Evolutionary conservation across 1,139 yeast genomes (phyloP), one percentile per base, ranked within the genome.

Genomic region (Eremothecium sinecaudum): DNA sequence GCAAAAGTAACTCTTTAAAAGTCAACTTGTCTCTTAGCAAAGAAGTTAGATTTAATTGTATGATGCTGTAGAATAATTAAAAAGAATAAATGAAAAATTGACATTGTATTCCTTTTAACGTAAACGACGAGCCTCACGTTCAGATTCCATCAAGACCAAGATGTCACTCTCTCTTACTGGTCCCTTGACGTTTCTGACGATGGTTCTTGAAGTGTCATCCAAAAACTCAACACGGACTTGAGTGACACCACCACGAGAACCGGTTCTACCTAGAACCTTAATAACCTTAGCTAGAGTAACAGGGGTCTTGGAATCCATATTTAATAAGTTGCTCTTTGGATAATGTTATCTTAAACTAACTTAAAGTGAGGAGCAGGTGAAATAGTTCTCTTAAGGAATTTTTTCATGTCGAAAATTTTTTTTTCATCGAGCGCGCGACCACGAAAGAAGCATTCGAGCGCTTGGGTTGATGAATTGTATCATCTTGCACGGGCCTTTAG

Each of bases 161-260:
- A 90, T 84, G 70, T 90, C 98, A 73, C 87, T 84, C 73, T 87
- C 97, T 75, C 97, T 84, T 67, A 87, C 97, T 69, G 98, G 96
- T 63, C 98, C 98, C 57, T 79, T 90, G 70, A 90, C 98, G 79
- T 90, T 90, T 81, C 98, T 86, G 75, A 90, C 96, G 64, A 90
- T 87, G 64, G 95, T 82, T 79, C 97, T 86, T 69, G 94, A 74
- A 62, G 93, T 73, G 68, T 90, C 97, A 69, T 87, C 97, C 69
- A 90, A 78, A 81, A 90, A 90, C 73, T 90, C 97, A 63, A 90
- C 97, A 73, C 98, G 87, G 69, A 90, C 97, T 74, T 90, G 98
- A 71, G 97, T 90, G 72, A 90, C 98, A 80, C 96, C 97, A 80
- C 98, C 98, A 77, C 97, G 87, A 67, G 96, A 87, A 67, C 96